phyloP scores from a whole-genome alignment of 2,329 filamentous ascomycete genomes.

The Sarocladiaceae sp. region DNA sequence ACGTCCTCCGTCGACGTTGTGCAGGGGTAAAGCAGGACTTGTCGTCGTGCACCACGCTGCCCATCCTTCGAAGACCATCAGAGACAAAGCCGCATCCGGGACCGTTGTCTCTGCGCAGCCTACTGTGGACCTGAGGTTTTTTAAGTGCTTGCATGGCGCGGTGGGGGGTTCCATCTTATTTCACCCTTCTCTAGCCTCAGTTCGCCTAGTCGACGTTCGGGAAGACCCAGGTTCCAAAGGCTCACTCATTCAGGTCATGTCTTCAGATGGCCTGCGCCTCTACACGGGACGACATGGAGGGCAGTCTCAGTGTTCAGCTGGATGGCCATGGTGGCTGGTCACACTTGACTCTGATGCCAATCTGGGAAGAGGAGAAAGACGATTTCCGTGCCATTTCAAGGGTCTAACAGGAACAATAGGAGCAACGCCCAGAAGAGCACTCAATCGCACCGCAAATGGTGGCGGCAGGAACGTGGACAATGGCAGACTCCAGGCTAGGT shows the following conservation, averaged over 20 bases:
- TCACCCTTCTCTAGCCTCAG: background rate
- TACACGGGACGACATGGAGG: background rate
- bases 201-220: background rate
- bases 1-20: background rate
- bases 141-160: constrained; percentile 6
- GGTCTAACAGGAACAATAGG: constrained; percentile 3
- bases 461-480: background rate
- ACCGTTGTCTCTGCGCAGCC: constrained; percentile 3
- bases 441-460: background rate
- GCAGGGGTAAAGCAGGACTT: background rate
- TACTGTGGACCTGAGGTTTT: background rate
- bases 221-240: background rate
- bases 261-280: background rate
- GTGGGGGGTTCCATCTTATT: too few relatives aligned
- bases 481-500: constrained; percentile 1
- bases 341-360: background rate
- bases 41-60: background rate
- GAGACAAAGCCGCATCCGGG: constrained; percentile 3
- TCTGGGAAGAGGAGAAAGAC: background rate
- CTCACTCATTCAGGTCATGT: background rate
- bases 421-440: background rate
- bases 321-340: background rate
- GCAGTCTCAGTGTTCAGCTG: constrained; percentile 2
- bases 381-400: too few relatives aligned
- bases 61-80: background rate